phyloP scores from a whole-genome alignment of 345 rosid species.

The Murraya paniculata region DNA sequence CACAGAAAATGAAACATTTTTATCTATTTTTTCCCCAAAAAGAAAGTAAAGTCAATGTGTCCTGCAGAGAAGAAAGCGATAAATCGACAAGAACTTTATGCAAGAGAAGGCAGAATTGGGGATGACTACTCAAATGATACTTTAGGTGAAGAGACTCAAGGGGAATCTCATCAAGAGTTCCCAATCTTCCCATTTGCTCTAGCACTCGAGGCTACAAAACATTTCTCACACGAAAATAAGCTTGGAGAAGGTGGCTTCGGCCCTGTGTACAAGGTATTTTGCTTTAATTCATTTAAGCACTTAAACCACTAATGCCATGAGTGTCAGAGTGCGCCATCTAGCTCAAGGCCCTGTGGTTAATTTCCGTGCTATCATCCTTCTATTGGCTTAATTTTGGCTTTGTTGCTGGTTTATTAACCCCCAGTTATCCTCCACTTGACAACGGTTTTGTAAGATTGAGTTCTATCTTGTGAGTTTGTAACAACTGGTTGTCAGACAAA shows the following conservation, averaged over 20 bases:
- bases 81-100: background rate
- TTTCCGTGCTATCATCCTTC: too few relatives aligned
- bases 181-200: conserved; percentile 18
- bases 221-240: conserved; percentile 29
- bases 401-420: too few relatives aligned
- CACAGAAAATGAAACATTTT: too few relatives aligned
- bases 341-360: too few relatives aligned
- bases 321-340: too few relatives aligned
- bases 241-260: conserved; percentile 54
- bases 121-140: background rate
- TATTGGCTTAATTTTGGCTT: too few relatives aligned
- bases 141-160: conserved; percentile 1
- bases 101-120: background rate
- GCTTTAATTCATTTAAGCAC: too few relatives aligned
- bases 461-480: too few relatives aligned
- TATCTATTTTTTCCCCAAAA: background rate
- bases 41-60: background rate
- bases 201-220: conserved; percentile 20
- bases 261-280: conserved; percentile 38
- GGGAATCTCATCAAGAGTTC: conserved; percentile 13
- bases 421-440: too few relatives aligned
- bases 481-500: too few relatives aligned
- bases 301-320: too few relatives aligned
- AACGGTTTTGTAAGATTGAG: too few relatives aligned
- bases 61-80: background rate